phyloP scores from a whole-genome alignment of 148 eudicot species.

The Rhododendron ferrugineum region DNA sequence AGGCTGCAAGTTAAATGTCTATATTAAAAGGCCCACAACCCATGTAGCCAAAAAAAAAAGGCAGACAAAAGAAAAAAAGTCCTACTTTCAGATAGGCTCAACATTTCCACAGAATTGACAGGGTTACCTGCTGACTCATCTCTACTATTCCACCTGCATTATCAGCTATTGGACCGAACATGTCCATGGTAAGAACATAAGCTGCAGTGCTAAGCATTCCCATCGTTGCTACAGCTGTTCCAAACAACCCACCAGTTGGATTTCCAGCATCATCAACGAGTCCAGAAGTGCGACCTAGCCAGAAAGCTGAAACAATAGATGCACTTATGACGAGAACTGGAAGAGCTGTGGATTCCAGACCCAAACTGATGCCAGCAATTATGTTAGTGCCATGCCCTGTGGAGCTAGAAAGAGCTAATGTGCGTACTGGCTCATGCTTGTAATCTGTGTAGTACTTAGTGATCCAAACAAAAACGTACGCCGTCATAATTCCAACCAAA shows the following conservation, averaged over 20 bases:
- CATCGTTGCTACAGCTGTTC: conserved; percentile 99
- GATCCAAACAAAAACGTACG: conserved; percentile 87
- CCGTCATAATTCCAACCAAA: conserved; percentile 89
- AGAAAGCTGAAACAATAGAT: conserved; percentile 80
- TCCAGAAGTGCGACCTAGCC: conserved; percentile 96
- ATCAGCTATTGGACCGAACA: conserved; percentile 99
- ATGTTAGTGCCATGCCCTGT: conserved; percentile 99
- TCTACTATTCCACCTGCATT: conserved; percentile 99
- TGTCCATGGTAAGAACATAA: conserved; percentile 98
- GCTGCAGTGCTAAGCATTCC: conserved; percentile 99
- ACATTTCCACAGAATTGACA: conserved; percentile 6
- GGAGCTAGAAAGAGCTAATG: conserved; percentile 83
- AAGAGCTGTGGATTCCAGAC: conserved; percentile 93
- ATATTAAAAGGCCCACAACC: conserved; percentile 3
- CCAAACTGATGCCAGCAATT: conserved; percentile 97
- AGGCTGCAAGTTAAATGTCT: conserved; percentile 47
- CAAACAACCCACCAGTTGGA: conserved; percentile 97
- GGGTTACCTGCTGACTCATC: conserved; percentile 97
- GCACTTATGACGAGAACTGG: conserved; percentile 93
- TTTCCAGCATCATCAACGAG: conserved; percentile 85
- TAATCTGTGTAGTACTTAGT: conserved; percentile 94
- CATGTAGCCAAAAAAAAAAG: conserved; percentile 6
- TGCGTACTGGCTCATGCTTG: conserved; percentile 94
- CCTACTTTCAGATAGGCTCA: not conserved
- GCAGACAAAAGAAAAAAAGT: not conserved